Base-by-base conservation (phyloP, 208 protist species). In the Trypanosoma caninum region DNA sequence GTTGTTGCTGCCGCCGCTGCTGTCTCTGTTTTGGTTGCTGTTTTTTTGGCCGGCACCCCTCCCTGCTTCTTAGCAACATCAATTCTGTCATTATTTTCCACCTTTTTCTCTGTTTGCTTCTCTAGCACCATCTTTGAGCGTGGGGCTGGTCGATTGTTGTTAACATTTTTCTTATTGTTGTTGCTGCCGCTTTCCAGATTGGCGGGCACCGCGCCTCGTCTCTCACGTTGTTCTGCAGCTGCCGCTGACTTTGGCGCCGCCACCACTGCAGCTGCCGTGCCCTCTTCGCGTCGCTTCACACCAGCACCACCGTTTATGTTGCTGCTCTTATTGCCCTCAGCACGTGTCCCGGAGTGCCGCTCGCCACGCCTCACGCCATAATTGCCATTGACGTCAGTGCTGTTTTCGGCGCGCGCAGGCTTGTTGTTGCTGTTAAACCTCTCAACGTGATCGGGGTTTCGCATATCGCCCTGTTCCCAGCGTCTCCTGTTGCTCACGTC, bases 281-380 rank as follows among this genome's bases (percentile, higher is more conserved):
- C 51, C 55, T 27, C 65, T 42, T n/a, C 50, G 18, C 23, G 58
- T 33, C 16, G 38, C 14, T 27, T 18, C n/a, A n/a, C n/a, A n/a
- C n/a, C n/a, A n/a, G n/a, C n/a, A n/a, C n/a, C n/a, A n/a, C n/a
- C n/a, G n/a, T n/a, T n/a, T n/a, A n/a, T n/a, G n/a, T n/a, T n/a
- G n/a, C 33, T 67, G 57, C 18, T 60, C 52, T 51, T 34, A 13
- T 35, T 16, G 30, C 69, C 69, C 14, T 63, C 59, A 9, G 33
- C 45, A 41, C 65, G 79, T 44, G 62, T 67, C 14, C 67, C n/a
- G n/a, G n/a, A 57, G 9, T 53, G 67, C 13, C 50, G 55, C 53
- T 52, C 56, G 46, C 57, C 13, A 42, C 59, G 48, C 10, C n/a
- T 14, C 13, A 37, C 20, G 11, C 31, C 10, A 0, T n/a, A 22